phyloP scores from a whole-genome alignment of 2,329 filamentous ascomycete genomes.

The Alternaria sp. region DNA sequence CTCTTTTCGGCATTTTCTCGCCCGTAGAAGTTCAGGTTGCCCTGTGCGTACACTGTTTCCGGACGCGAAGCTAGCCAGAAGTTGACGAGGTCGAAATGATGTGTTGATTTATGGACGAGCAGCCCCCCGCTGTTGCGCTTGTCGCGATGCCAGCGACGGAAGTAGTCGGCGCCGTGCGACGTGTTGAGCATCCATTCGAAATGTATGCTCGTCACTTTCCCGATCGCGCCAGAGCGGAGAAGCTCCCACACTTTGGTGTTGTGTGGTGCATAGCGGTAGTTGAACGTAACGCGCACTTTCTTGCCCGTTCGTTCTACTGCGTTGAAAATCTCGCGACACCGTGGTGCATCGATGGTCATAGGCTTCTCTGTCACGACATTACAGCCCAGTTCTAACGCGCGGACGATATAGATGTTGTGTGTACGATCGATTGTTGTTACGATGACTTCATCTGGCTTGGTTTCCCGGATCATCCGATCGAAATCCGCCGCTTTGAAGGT shows the following conservation, averaged over 20 bases:
- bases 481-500: constrained; percentile 63
- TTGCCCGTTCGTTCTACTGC: constrained; percentile 59
- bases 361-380: constrained; percentile 70
- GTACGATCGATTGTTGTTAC: constrained; percentile 69
- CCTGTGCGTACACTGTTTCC: constrained; percentile 64
- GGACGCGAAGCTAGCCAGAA: constrained; percentile 67
- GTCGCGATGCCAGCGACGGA: constrained; percentile 69
- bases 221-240: constrained; percentile 62
- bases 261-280: constrained; percentile 71
- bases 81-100: constrained; percentile 69
- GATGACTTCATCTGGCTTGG: constrained; percentile 66
- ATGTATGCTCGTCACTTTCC: constrained; percentile 63
- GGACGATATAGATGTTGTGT: constrained; percentile 66
- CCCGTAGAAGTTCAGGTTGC: constrained; percentile 67
- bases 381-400: constrained; percentile 65
- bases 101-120: constrained; percentile 68
- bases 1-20: constrained; percentile 65
- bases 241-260: constrained; percentile 66
- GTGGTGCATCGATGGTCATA: constrained; percentile 67
- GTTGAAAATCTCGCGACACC: constrained; percentile 62
- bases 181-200: constrained; percentile 71
- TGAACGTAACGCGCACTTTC: constrained; percentile 66
- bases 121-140: constrained; percentile 66
- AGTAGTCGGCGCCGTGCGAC: constrained; percentile 67
- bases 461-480: constrained; percentile 64